phyloP scores from a whole-genome alignment of 345 rosid genomes.

The Schrenkiella parvula region DNA sequence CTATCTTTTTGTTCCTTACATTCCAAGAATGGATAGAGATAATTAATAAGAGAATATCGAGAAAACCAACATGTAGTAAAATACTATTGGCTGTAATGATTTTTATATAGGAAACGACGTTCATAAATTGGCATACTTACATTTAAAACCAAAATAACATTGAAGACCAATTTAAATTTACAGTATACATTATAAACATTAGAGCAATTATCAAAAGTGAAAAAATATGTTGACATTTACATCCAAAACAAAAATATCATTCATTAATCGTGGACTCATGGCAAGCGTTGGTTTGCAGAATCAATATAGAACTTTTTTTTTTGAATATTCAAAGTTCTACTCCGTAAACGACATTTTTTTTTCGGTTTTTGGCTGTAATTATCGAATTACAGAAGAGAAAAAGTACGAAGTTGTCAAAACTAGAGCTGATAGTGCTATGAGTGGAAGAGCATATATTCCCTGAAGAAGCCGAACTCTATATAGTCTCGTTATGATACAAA shows the following conservation, averaged over 20 bases:
- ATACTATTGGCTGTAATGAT: neutral
- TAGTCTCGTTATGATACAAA: slow-evolving; percentile 23
- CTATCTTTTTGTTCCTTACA: neutral
- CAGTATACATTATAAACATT: neutral
- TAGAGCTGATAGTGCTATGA: neutral
- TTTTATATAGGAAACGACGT: neutral
- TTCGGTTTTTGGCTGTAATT: neutral
- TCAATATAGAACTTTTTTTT: neutral
- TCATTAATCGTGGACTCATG: too few species aligned
- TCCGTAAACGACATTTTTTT: neutral
- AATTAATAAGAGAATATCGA: neutral
- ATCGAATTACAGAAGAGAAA: neutral
- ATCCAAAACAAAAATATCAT: too few species aligned
- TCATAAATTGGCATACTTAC: neutral
- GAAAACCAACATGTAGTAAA: neutral
- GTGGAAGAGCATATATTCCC: slow-evolving; percentile 11
- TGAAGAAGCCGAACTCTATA: slow-evolving; percentile 2
- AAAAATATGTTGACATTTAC: too few species aligned
- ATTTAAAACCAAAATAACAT: neutral
- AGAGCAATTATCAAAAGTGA: neutral
- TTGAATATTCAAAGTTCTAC: neutral
- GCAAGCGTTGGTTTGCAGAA: neutral
- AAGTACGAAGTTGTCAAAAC: neutral
- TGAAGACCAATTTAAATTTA: too few species aligned
- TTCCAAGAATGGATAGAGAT: neutral